Conservation (phyloP, 371 early-diverging fungal species). For the Capillidium heterosporum region DNA sequence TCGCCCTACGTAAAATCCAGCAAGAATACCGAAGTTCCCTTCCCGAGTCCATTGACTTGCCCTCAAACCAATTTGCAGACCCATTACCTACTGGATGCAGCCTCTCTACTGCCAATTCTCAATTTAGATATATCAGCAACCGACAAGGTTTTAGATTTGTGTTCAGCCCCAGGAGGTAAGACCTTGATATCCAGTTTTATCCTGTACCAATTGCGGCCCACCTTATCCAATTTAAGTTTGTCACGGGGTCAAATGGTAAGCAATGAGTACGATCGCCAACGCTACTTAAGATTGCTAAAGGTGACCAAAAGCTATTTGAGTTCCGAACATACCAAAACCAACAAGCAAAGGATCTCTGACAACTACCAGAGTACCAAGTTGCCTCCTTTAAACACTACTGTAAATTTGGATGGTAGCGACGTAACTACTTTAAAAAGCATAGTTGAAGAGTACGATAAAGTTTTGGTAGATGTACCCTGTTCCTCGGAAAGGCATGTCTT, state of each 20-base stretch:
- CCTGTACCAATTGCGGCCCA: constrained; percentile 1
- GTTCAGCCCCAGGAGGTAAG: constrained; percentile 55
- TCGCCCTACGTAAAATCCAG: background rate
- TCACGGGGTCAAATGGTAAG: background rate
- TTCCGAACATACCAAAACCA: background rate
- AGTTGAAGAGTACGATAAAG: constrained; percentile 33
- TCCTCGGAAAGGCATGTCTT: constrained; percentile 50
- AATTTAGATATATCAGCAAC: constrained; percentile 23
- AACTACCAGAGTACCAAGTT: too few relatives aligned
- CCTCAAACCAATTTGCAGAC: constrained; percentile 3
- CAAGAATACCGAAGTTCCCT: background rate
- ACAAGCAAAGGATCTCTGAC: background rate
- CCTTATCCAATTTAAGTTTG: background rate
- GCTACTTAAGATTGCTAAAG: background rate
- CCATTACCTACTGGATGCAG: constrained; percentile 44
- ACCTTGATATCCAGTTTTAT: constrained; percentile 15
- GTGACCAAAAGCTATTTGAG: background rate
- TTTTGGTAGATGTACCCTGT: constrained; percentile 64
- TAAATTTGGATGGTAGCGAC: constrained; percentile 31
- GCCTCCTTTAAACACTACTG: background rate
- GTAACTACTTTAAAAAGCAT: constrained; percentile 17
- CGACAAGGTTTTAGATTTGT: constrained; percentile 47
- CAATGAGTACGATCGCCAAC: background rate
- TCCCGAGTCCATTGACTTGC: background rate
- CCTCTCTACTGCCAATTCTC: constrained; percentile 35